A percentile compares a stretch with the other conserved stretches of the same genome.
phyloP scores from a whole-genome alignment of 2,329 filamentous ascomycete species.

The Magnaporthiopsis incrustans region DNA sequence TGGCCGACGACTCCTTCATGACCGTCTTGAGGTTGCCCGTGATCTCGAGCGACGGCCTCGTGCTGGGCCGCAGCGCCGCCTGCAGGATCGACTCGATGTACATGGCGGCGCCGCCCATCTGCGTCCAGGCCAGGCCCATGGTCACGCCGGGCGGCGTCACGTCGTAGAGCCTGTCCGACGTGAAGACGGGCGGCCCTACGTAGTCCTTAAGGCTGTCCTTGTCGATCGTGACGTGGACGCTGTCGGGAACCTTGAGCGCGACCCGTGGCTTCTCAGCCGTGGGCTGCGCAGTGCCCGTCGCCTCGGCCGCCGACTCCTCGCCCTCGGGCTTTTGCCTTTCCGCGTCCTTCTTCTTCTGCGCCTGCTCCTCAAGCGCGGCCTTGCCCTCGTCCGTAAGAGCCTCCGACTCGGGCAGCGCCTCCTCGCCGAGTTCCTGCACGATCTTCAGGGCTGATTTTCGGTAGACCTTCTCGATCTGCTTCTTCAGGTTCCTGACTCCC shows the following conservation, averaged over 20 bases:
- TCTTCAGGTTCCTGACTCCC: constrained; percentile 95
- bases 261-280: constrained; percentile 64
- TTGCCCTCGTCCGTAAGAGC: constrained; percentile 83
- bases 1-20: constrained; percentile 95
- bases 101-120: constrained; percentile 90
- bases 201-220: constrained; percentile 94
- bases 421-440: constrained; percentile 86
- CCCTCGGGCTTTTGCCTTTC: constrained; percentile 15
- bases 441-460: constrained; percentile 96
- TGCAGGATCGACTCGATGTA: constrained; percentile 97
- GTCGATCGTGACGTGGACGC: constrained; percentile 75
- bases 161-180: constrained; percentile 90
- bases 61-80: constrained; percentile 64
- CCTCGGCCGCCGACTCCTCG: constrained; percentile 17
- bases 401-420: constrained; percentile 69
- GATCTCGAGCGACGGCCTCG: constrained; percentile 73
- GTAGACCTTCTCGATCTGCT: constrained; percentile 99
- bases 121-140: constrained; percentile 97
- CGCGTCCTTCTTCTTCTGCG: constrained; percentile 43
- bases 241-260: constrained; percentile 75
- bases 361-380: constrained; percentile 58
- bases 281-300: constrained; percentile 29
- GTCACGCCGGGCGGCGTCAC: constrained; percentile 87
- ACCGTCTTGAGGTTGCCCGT: constrained; percentile 93
- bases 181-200: constrained; percentile 92